Base-by-base conservation (phyloP, 164 flowering plant genomes). In the Vitis labrusca region DNA sequence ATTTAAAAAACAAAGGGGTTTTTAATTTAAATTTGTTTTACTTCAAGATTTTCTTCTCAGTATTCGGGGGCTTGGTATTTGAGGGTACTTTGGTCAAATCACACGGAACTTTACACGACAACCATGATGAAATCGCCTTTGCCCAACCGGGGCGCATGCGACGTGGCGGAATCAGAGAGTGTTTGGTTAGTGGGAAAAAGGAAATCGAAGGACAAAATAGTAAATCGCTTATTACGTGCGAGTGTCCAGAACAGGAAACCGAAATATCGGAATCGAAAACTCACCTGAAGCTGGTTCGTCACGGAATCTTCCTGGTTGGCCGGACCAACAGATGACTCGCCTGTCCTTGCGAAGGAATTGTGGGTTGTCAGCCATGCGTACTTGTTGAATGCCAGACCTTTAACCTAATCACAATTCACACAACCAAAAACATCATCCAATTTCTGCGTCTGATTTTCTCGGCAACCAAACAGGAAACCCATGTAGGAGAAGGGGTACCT, bases 361-460 rank as follows among this genome's bases (percentile, higher is more conserved):
- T 89, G 94, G 16, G 89, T 88, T 37, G 91, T 88, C 53, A 89
- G 61, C 91, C 91, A 89, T 57, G 91, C 77, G 57, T 89, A 89
- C 59, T 67, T 72, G 63, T 89, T 88, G 66, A 79, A 89, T 7
- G 90, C 80, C 67, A 89, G 69, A 10, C 83, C 86, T 16, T 75
- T 84, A 48, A 85, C 93, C 91, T 89, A 64, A 65, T 7, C 63
- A 64, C 23, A 49, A 23, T 11, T 12, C 52, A 16, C 67, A 50
- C 23, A 16, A 65, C 5, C 2, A 23, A 50, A 68, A n/a, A 50
- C 19, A 23, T 59, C 3, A 66, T 50, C 11, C 50, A 65, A 10
- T 14, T 4, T 13, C 32, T 12, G 32, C 11, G 12, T 23, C 37
- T 47, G 30, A 9, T 3, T 50, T 50, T 30, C 19, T 47, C 19